Evolutionary conservation across 768 basidiomycete species (phyloP), one percentile per base, ranked within the genome.

Genomic region (Mycena galopus): DNA sequence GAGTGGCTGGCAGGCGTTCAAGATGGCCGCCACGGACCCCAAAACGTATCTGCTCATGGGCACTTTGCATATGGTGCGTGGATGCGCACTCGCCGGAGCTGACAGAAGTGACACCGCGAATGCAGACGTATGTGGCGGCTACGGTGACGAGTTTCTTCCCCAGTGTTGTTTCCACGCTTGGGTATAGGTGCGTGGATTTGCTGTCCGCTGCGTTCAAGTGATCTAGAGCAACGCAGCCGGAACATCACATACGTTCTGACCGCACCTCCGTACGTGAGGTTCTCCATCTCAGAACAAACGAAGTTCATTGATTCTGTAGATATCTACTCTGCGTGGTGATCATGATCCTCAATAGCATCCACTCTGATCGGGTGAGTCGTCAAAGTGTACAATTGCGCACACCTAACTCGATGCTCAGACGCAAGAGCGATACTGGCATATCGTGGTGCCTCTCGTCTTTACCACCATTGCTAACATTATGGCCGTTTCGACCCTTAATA

Each of bases 1-100:
- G 63, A 74, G 75, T 37, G 75, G 68, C 4, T 81, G 74, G 81
- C 79, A 81, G 69, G 82, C 84, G 59, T 83, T 89, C 71, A 78
- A 73, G 73, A 78, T 82, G 65, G 85, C 87, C 63, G 47, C 87
- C 67, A 65, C 66, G 25, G 88, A 89, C 69, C 86, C 84, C 83
- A 89, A 87, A 79, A 88, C 85, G 4, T 90, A 85, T 78, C 17
- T 87, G n/a, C 73, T 71, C 61, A 74, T 29, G 81, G 65, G 64
- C 5, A 71, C 68, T 19, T 47, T 74, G 50, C 56, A 71, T 27
- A 71, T 74, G 73, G 73, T 71, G 27, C 27, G 69, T 32, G 7
- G 16, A 32, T 27, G 32, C 27, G 29, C n/a, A 7, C 23, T 50
- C 23, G n/a, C 8, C 12, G 9, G 33, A 11, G 5, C 16, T 37